Evolutionary conservation across 208 protist species (phyloP), one percentile per base, ranked within the genome.

Genomic region (Blastocrithidia nonstop): DNA sequence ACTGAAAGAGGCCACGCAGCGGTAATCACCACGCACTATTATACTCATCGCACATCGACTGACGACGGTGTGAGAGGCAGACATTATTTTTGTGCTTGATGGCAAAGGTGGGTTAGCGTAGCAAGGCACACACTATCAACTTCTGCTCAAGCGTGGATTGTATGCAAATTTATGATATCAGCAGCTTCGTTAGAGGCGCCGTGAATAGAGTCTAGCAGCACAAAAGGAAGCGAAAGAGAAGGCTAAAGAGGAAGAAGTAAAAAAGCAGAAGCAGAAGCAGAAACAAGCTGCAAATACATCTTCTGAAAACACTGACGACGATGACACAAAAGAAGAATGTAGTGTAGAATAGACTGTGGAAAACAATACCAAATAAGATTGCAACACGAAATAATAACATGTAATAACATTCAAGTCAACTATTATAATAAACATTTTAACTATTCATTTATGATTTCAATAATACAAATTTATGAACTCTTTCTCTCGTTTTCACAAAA

Each of bases 11-110:
- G 46, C 54, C 28, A 64, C 44, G 0, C 54, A 53, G 8, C 50
- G 51, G 7, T 61, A 50, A 25, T 51, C 51, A 17, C 62, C 47
- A 8, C 81, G 76, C 41, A 96, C 91, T 11, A 84, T 88, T 8
- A 70, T 97, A 26, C 72, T 96, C 23, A 93, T 97, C 59, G 94
- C 94, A 15, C 94, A 97, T 39, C 78, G 89, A 40, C 66, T 97
- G 9, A 86, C 67, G 8, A 97, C 89, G 0, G 66, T 97, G 8
- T 77, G 73, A 59, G 61, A 88, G 40, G 89, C 86, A 19, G 88
- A 96, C 45, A 86, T 88, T 24, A 95, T 97, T 44, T 90, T 94
- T 60, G 93, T 97, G 20, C 58, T 97, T 6, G 66, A 94, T 15
- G 71, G 78, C 24, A 77, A 84, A 51, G 91, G 93, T 20, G 57